These are phyloP conservation scores for Elaeis oleifera DNA, from an alignment of 202 grass and related monocot species.

Conservation along the genomic window DNA sequence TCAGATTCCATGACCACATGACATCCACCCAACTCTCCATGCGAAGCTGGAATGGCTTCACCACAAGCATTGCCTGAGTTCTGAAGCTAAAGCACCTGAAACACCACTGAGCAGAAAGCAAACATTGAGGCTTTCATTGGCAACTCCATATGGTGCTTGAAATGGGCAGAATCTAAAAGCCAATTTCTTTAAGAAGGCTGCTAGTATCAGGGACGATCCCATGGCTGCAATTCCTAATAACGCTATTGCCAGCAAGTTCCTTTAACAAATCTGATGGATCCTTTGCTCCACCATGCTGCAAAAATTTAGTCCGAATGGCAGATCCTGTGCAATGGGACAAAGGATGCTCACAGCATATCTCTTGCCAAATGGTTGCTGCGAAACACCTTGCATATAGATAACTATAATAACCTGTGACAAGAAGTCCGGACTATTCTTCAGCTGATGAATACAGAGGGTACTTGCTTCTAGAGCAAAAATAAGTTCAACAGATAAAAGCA, in stretches of 20 bases:
- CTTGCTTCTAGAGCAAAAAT: no score
- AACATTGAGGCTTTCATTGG: no score
- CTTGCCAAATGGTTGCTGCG: slow-evolving; percentile 78
- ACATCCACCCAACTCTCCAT: no score
- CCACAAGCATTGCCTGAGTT: no score
- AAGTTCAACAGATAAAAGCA: no score
- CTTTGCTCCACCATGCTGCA: slow-evolving; percentile 60
- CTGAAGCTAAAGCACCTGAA: no score
- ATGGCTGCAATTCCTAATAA: slow-evolving; percentile 41
- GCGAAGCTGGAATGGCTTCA: no score
- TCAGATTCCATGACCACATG: no score
- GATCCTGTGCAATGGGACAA: slow-evolving; percentile 52
- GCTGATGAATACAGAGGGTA: no score
- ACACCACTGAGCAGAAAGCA: no score
- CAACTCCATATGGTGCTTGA: no score
- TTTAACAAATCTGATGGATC: slow-evolving; percentile 60
- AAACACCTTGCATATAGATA: slow-evolving; percentile 93
- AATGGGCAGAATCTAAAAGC: slow-evolving; percentile 12
- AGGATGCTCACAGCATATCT: slow-evolving; percentile 64
- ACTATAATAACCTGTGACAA: slow-evolving; percentile 76
- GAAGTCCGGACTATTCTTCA: neutral
- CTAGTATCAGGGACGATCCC: slow-evolving; percentile 66
- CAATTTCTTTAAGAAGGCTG: slow-evolving; percentile 56
- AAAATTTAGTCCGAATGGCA: slow-evolving; percentile 48
- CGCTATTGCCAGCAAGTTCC: slow-evolving; percentile 47